Evolutionary conservation across 768 basidiomycete genomes (phyloP).

Genomic region (Cystofilobasidium capitatum): DNA sequence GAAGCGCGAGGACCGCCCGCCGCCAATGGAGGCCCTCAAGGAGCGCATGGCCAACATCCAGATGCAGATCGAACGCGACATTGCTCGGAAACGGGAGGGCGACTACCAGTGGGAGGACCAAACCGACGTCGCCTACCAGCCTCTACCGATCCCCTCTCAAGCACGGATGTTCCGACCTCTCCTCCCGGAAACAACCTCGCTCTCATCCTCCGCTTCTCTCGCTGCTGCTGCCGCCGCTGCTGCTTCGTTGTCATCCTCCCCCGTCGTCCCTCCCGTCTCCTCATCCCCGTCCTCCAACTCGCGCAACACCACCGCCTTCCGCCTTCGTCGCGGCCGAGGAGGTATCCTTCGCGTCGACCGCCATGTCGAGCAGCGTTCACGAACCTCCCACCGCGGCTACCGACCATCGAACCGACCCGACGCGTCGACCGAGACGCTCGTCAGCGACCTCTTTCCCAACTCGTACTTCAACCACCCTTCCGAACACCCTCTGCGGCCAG

Average conservation of each 20-base stretch:
- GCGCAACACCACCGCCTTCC: constrained; percentile 43
- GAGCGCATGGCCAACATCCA: constrained; percentile 56
- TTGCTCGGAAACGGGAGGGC: constrained; percentile 56
- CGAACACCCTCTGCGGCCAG: not conserved
- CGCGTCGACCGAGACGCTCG: constrained; percentile 9
- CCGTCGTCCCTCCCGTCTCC: constrained; percentile 32
- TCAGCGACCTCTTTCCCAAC: constrained; percentile 21
- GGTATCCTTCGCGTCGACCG: constrained; percentile 71
- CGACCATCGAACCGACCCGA: constrained; percentile 10
- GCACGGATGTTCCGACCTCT: constrained; percentile 59
- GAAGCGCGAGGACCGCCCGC: constrained; percentile 30
- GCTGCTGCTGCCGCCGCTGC: not conserved
- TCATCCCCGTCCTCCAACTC: not conserved
- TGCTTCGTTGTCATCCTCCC: not conserved
- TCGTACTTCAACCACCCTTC: constrained; percentile 12
- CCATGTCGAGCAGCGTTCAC: constrained; percentile 35
- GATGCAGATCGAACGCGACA: constrained; percentile 54
- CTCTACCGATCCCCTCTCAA: constrained; percentile 38
- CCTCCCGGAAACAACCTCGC: constrained; percentile 35
- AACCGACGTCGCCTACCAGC: constrained; percentile 73
- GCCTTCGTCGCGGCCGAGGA: constrained; percentile 70
- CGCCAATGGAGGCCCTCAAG: constrained; percentile 30
- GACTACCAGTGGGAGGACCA: constrained; percentile 80
- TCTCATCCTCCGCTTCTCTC: not conserved
- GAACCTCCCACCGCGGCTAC: not conserved